Conservation (phyloP, 129 eudicot genomes). For the Sambucus nigra region DNA sequence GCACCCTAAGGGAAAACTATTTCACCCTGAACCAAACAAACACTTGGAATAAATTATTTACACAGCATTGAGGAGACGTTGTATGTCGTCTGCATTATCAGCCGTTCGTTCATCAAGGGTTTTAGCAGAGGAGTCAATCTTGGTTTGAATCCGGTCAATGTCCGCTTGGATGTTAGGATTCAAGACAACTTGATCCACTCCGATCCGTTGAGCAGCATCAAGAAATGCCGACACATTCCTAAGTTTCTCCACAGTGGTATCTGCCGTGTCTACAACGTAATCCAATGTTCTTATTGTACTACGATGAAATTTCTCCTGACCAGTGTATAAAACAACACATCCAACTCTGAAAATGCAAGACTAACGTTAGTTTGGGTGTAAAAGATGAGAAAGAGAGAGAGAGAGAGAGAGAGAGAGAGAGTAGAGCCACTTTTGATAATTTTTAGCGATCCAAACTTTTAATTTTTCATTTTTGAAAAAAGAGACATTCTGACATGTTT, state of each 20-base stretch:
- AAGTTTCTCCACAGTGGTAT: conserved; percentile 55
- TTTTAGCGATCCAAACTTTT: too few species aligned
- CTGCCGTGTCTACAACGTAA: conserved; percentile 59
- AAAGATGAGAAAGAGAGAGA: conserved; percentile 3
- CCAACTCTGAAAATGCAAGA: conserved; percentile 52
- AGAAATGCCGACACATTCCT: conserved; percentile 73
- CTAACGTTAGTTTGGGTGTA: conserved; percentile 3
- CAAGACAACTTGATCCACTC: conserved; percentile 56
- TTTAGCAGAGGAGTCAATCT: conserved; percentile 54
- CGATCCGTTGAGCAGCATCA: conserved; percentile 69
- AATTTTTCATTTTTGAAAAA: too few species aligned
- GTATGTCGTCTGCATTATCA: conserved; percentile 54
- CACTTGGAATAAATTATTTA: conserved; percentile 15
- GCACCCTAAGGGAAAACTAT: too few species aligned
- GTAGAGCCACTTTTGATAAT: too few species aligned
- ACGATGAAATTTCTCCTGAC: conserved; percentile 65
- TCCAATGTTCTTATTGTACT: conserved; percentile 61
- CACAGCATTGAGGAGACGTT: conserved; percentile 46
- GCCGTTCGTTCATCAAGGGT: conserved; percentile 45
- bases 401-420: too few species aligned
- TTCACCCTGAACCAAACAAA: neutral
- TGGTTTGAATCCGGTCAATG: conserved; percentile 56
- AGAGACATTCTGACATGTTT: too few species aligned
- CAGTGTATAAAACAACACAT: conserved; percentile 74
- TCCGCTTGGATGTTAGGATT: conserved; percentile 64